Conservation (phyloP, 768 basidiomycete species). For the Pleurotus giganteus region DNA sequence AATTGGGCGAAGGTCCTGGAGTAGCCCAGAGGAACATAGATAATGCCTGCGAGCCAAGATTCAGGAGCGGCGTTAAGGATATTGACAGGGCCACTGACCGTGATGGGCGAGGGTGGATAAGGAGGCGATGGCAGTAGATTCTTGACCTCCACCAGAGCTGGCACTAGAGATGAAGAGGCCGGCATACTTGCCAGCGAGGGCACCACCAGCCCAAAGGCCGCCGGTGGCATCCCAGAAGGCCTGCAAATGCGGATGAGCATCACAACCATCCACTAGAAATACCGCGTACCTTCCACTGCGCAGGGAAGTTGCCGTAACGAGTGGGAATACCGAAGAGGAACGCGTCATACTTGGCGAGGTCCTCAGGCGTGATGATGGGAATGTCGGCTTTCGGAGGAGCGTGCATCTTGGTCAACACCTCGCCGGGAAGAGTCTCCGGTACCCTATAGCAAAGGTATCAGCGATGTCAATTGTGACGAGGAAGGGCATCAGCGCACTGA, state of each 20-base stretch:
- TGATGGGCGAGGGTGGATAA: conserved; percentile 63
- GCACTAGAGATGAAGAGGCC: conserved; percentile 69
- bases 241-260: conserved; percentile 25
- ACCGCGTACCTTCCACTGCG: conserved; percentile 55
- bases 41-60: conserved; percentile 51
- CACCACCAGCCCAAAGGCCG: conserved; percentile 53
- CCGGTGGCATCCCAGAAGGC: conserved; percentile 81
- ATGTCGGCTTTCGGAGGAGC: conserved; percentile 59
- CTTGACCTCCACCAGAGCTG: conserved; percentile 70
- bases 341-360: conserved; percentile 56
- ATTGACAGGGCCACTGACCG: conserved; percentile 26
- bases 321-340: conserved; percentile 70
- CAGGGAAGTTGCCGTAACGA: conserved; percentile 75
- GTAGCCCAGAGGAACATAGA: conserved; percentile 39
- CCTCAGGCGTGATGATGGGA: conserved; percentile 50
- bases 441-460: conserved; percentile 34
- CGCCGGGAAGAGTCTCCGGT: conserved; percentile 61
- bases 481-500: conserved; percentile 30
- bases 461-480: neutral
- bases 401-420: conserved; percentile 58
- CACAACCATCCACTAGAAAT: neutral
- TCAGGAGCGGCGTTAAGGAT: conserved; percentile 22
- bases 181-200: conserved; percentile 65
- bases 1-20: conserved; percentile 25
- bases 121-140: conserved; percentile 42